These are phyloP conservation scores for Beverwykella pulmonaria DNA, from an alignment of 495 filamentous ascomycete species.

Conservation along the genomic window DNA sequence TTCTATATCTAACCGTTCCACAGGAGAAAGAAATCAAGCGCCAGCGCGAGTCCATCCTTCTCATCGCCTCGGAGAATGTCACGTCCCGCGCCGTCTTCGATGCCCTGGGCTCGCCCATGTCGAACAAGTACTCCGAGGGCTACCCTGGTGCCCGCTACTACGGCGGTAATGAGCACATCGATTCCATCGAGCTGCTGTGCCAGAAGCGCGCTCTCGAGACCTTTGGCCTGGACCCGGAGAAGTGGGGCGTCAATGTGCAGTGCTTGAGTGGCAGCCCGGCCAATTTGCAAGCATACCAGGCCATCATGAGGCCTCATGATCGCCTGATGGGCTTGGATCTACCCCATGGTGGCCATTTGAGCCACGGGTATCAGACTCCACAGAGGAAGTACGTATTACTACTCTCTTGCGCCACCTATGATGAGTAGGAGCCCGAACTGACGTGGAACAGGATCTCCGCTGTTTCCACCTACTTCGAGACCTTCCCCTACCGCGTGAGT, in stretches of 20 bases:
- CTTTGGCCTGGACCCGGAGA: slow-evolving; percentile 79
- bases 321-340: slow-evolving; percentile 97
- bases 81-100: slow-evolving; percentile 88
- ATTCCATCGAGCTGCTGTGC: slow-evolving; percentile 92
- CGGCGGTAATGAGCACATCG: slow-evolving; percentile 98
- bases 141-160: slow-evolving; percentile 99
- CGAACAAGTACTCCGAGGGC: slow-evolving; percentile 99
- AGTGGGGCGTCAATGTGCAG: slow-evolving; percentile 99
- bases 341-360: slow-evolving; percentile 96
- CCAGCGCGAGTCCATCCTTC: slow-evolving; percentile 96
- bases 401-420: too few relatives aligned
- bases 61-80: slow-evolving; percentile 94
- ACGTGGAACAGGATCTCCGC: slow-evolving; percentile 45
- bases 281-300: slow-evolving; percentile 98
- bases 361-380: slow-evolving; percentile 96
- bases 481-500: slow-evolving; percentile 51
- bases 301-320: slow-evolving; percentile 95
- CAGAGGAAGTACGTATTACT: slow-evolving; percentile 71
- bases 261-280: slow-evolving; percentile 88
- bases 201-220: slow-evolving; percentile 92
- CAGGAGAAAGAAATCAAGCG: slow-evolving; percentile 93
- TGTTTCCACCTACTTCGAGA: slow-evolving; percentile 52
- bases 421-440: too few relatives aligned
- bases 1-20: slow-evolving; percentile 9
- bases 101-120: slow-evolving; percentile 87